phyloP scores from a whole-genome alignment of 441 rosid genomes.

The Populus hybrid region DNA sequence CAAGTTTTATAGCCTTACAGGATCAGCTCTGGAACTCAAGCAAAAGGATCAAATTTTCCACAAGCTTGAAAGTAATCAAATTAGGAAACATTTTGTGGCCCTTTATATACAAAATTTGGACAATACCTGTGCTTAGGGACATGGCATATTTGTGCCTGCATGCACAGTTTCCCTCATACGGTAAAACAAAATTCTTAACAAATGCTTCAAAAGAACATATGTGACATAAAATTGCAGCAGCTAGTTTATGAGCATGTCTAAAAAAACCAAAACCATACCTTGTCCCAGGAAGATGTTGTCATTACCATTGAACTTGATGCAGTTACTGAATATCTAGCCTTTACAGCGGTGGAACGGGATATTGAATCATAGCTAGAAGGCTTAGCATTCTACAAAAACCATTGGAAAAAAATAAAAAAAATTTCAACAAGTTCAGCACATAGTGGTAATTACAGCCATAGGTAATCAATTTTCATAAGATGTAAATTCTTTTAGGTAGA shows the following conservation, averaged over 20 bases:
- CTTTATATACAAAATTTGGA: not conserved
- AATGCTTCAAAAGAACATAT: not conserved
- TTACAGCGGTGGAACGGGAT: slow-evolving; percentile 49
- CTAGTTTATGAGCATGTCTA: not conserved
- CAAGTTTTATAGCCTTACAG: not conserved
- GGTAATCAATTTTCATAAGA: not conserved
- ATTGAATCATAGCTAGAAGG: slow-evolving; percentile 60
- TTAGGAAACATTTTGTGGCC: not conserved
- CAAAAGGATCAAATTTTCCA: not conserved
- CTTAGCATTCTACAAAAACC: slow-evolving; percentile 48
- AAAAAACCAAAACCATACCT: slow-evolving; percentile 40
- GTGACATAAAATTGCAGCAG: not conserved
- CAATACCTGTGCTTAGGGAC: not conserved
- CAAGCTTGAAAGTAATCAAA: not conserved
- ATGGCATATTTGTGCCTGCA: not conserved
- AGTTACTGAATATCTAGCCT: slow-evolving; percentile 41
- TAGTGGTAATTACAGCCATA: not conserved
- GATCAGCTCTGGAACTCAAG: not conserved
- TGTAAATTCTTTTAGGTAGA: not conserved
- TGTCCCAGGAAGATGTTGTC: slow-evolving; percentile 67
- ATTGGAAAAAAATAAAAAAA: slow-evolving; percentile 11
- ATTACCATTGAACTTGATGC: slow-evolving; percentile 34
- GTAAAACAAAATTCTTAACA: not conserved
- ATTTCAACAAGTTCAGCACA: not conserved
- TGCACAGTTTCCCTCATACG: not conserved